phyloP scores from a whole-genome alignment of 1,139 yeast species.

The Taiozyma onychis region DNA sequence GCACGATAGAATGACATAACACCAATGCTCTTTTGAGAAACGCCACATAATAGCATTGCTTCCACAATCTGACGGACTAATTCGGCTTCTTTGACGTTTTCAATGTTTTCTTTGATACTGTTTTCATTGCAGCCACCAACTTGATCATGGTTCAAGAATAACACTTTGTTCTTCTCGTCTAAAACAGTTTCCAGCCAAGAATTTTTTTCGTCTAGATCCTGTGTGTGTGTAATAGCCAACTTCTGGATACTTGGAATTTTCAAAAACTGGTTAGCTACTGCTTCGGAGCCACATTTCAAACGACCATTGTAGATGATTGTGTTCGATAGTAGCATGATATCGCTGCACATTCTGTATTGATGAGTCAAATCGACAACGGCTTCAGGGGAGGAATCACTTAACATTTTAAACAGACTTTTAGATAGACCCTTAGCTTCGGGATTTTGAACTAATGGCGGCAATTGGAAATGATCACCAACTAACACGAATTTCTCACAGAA shows the following conservation, averaged over 20 bases:
- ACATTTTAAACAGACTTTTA: constrained; percentile 64
- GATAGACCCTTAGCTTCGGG: constrained; percentile 67
- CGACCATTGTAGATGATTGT: constrained; percentile 69
- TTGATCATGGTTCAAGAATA: constrained; percentile 74
- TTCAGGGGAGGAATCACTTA: constrained; percentile 68
- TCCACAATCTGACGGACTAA: constrained; percentile 59
- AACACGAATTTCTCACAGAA: constrained; percentile 73
- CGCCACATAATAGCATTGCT: constrained; percentile 56
- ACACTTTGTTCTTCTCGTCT: constrained; percentile 49
- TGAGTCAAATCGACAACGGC: constrained; percentile 68
- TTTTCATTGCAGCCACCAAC: constrained; percentile 53
- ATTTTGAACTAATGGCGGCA: constrained; percentile 78
- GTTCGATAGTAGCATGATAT: constrained; percentile 81
- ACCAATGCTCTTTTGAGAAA: constrained; percentile 58
- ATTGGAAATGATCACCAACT: constrained; percentile 93
- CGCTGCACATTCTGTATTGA: constrained; percentile 92
- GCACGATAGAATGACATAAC: constrained; percentile 86
- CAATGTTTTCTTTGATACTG: constrained; percentile 57
- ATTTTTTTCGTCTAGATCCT: constrained; percentile 13
- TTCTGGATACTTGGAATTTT: constrained; percentile 34
- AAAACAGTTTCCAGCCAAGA: constrained; percentile 44
- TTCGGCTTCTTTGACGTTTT: constrained; percentile 67
- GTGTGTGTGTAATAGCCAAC: constrained; percentile 9
- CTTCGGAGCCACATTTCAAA: constrained; percentile 66
- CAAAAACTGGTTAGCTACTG: constrained; percentile 55